Evolutionary conservation across 495 filamentous ascomycete species (phyloP).

Genomic region (Penicillium macrosclerotiorum): DNA sequence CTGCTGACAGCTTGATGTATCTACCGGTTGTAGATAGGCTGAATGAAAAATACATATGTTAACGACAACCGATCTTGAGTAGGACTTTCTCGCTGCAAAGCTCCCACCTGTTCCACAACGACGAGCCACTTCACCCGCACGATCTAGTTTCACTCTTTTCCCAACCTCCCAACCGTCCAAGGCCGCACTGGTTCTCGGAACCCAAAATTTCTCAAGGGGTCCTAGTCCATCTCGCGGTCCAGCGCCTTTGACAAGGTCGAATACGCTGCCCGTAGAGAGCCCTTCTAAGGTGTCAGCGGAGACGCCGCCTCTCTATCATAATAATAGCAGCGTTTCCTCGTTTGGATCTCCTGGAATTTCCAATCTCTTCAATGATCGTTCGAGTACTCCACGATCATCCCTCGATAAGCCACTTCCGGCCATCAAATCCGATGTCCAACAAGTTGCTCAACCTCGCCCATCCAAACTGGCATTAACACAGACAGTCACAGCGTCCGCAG

Average conservation of each 20-base stretch:
- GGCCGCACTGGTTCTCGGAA: constrained; percentile 33
- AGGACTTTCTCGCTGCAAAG: constrained; percentile 21
- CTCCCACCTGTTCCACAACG: constrained; percentile 33
- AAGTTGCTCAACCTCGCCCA: neutral
- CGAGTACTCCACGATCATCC: constrained; percentile 18
- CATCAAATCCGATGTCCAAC: constrained; percentile 16
- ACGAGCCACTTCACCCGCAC: constrained; percentile 60
- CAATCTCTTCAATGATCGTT: constrained; percentile 9
- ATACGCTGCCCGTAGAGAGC: constrained; percentile 53
- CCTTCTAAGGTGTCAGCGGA: constrained; percentile 5
- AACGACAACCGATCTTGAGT: neutral
- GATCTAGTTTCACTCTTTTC: constrained; percentile 60
- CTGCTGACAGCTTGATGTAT: too few relatives aligned
- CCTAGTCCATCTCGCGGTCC: too few relatives aligned
- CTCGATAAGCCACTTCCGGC: constrained; percentile 25
- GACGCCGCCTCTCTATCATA: constrained; percentile 5
- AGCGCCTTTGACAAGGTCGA: constrained; percentile 56
- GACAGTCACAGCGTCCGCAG: neutral
- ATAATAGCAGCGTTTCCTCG: constrained; percentile 13
- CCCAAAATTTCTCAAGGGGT: constrained; percentile 37
- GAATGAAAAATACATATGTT: neutral
- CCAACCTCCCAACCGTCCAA: constrained; percentile 48
- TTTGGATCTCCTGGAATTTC: constrained; percentile 12
- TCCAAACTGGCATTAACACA: constrained; percentile 1
- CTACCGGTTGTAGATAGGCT: neutral